These are phyloP conservation scores for Suillus weaverae DNA, from an alignment of 768 basidiomycete species.

Conservation along the genomic window DNA sequence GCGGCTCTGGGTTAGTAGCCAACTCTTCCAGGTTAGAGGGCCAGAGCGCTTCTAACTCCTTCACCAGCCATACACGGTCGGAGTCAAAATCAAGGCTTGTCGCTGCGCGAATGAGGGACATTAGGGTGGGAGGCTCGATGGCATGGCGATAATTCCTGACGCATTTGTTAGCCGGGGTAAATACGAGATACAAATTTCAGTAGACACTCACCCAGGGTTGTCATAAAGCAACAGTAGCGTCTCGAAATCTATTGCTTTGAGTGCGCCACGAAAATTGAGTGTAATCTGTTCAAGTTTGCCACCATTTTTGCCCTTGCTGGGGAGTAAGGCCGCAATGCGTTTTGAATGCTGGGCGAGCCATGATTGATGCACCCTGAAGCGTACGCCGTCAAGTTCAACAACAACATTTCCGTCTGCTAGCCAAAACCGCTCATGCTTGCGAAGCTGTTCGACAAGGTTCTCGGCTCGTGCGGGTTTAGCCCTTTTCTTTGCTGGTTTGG, in stretches of 20 bases:
- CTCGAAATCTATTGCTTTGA: constrained; percentile 3
- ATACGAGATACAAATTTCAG: not conserved
- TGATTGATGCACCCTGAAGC: constrained; percentile 37
- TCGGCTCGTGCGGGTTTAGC: not conserved
- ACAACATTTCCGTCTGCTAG: constrained; percentile 36
- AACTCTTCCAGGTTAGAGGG: constrained; percentile 22
- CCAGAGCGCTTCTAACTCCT: constrained; percentile 32
- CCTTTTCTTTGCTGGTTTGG: not conserved
- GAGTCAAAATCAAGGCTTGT: constrained; percentile 32
- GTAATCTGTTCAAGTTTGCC: not conserved
- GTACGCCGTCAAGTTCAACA: constrained; percentile 32
- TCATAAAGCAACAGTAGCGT: constrained; percentile 1
- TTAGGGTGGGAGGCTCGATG: constrained; percentile 31
- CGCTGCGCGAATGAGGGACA: constrained; percentile 37
- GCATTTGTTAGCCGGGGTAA: not conserved
- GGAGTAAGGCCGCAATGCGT: constrained; percentile 22
- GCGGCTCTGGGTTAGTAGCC: not conserved
- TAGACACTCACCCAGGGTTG: constrained; percentile 3
- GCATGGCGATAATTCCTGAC: constrained; percentile 26
- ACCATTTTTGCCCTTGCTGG: not conserved
- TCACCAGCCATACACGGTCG: constrained; percentile 29
- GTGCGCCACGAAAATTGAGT: not conserved
- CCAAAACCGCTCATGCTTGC: constrained; percentile 29
- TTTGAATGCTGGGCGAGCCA: constrained; percentile 26
- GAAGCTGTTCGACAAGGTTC: not conserved